Base-by-base conservation (phyloP, 2,329 filamentous ascomycete genomes). In the Purpureocillium lavendulum region DNA sequence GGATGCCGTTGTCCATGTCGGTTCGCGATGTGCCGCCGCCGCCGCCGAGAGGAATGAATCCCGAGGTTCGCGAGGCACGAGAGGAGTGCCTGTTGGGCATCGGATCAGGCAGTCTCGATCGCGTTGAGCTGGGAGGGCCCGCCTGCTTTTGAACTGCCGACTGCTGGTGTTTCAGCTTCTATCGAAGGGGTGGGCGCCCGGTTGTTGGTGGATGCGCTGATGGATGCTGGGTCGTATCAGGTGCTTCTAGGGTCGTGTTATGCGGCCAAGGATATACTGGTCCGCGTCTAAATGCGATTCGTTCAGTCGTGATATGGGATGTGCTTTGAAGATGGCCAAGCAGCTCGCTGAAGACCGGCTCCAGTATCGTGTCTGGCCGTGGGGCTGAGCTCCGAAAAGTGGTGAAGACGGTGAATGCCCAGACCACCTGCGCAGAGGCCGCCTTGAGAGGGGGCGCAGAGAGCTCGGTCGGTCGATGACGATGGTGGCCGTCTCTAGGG, bases 1-100 rank as follows among this genome's bases (percentile, higher is more conserved):
- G 75, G 35, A 80, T 80, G 38, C 67, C 71, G 26, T 62, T 51
- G 40, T 53, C 48, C 58, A 62, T 62, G 28, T 60, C 59, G 54
- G 49, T 45, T 41, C 48, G 48, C 24, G 48, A 47, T 30, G 49
- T 49, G 44, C 54, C 53, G 46, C 58, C 58, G 46, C 58, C 58
- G 24, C 55, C 52, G 45, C 59, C 59, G 26, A 73, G 58, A 35
- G 62, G 67, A 36, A 70, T 51, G 46, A 73, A 73, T 43, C 70
- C 46, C n/a, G 50, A 52, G 41, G 38, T 40, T 26, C 48, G 49
- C 33, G 49, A 51, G 37, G 35, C 33, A 15, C 45, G 43, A 21
- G 49, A 52, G 14, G 38, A 33, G 26, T 40, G 45, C 42, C 45
- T 42, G 40, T 36, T 44, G 33, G 45, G 30, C 49, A 51, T 50